These are phyloP conservation scores for Ophiostoma pallidulum DNA, from an alignment of 2,329 filamentous ascomycete genomes.

Conservation along the genomic window DNA sequence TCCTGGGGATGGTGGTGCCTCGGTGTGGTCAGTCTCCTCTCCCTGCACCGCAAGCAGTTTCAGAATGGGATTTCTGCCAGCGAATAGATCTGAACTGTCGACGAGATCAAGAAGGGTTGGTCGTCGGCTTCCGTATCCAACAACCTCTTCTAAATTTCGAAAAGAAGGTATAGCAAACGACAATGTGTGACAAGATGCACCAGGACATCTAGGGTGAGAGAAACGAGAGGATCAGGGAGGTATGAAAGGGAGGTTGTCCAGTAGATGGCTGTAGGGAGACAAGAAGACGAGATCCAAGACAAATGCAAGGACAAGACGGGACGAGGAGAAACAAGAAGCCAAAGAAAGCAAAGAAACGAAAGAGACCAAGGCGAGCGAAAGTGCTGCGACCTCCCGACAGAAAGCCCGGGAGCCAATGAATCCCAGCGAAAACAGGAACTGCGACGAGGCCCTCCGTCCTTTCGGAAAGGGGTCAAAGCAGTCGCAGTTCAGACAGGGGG, in stretches of 20 bases:
- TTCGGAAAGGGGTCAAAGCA: background rate
- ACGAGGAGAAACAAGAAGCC: background rate
- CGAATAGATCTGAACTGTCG: constrained; percentile 2
- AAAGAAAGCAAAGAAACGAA: background rate
- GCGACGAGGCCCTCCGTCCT: background rate
- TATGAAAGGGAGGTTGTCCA: too few species aligned
- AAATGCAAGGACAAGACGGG: background rate
- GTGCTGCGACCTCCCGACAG: background rate
- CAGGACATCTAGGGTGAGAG: too few species aligned
- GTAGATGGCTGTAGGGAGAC: background rate
- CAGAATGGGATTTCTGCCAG: background rate
- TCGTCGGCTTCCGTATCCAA: too few species aligned
- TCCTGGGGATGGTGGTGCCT: too few species aligned
- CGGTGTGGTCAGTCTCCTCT: too few species aligned
- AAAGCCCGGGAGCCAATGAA: background rate
- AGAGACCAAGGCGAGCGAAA: background rate
- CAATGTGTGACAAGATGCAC: too few species aligned
- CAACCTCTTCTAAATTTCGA: too few species aligned
- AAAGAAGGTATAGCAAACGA: too few species aligned
- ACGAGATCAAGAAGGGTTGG: background rate
- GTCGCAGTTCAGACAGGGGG: background rate
- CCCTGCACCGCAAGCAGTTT: too few species aligned
- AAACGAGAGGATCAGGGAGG: too few species aligned
- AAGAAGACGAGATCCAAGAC: background rate
- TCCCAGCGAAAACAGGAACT: background rate